Evolutionary conservation across 768 basidiomycete species (phyloP), one percentile per base, ranked within the genome.

Genomic region (Strobilomyces confusus): DNA sequence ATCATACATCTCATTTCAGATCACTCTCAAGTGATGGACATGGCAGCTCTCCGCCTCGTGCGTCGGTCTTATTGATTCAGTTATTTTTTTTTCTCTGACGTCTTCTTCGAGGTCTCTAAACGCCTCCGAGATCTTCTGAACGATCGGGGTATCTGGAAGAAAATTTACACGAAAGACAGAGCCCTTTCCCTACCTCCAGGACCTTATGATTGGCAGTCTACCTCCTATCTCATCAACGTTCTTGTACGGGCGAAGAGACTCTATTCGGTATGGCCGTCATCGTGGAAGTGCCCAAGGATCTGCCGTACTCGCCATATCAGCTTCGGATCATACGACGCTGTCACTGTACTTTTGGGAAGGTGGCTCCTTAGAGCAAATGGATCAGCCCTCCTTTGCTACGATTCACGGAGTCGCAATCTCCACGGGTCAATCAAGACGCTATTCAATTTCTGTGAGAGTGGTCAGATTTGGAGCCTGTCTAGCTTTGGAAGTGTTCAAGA

Each of bases 171-270:
- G 33, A 38, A 33, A 43, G 26, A 19, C 19, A 29, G 29, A 29
- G 29, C 5, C 23, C 8, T 44, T 33, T 29, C 38, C 13, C n/a
- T 37, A 17, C 48, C 54, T n/a, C 36, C 50, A 2, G 58, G 58
- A 17, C 59, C 58, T 5, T 44, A 45, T 7, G 38, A 52, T 3
- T 60, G 58, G 58, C 58, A 60, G 41, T 40, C 58, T 20, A 34
- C 52, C 8, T 38, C 58, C 2, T 47, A 52, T 37, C 44, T 59
- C 34, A 13, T 49, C 38, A 33, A 44, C 5, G 25, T 22, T 11
- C 54, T 60, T 7, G 36, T 56, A n/a, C 44, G 42, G 15, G 51
- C 49, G 5, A 40, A 42, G 14, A 56, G 23, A 15, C 15, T 45
- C 9, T 1, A 40, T 48, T 41, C 48, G 4, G 33, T 49, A 14